Conservation (phyloP, 768 basidiomycete genomes). For the Boletus pseudo-olivaceus region DNA sequence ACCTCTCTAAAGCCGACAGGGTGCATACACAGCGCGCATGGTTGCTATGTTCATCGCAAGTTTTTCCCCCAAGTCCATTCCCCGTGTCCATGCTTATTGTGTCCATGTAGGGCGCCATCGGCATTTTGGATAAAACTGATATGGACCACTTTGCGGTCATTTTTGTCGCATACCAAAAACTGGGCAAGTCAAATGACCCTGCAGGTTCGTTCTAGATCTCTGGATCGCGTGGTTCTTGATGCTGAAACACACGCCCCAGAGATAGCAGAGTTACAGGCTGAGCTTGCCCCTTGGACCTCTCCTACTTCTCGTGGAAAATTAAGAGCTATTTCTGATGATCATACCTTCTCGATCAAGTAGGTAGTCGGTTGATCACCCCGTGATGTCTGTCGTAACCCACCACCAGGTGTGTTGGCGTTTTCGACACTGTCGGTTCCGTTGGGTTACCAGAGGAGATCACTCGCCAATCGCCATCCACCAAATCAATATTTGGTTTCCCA, state of each 20-base stretch:
- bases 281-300: slow-evolving; percentile 55
- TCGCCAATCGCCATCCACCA: slow-evolving; percentile 39
- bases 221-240: background rate
- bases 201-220: slow-evolving; percentile 34
- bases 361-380: slow-evolving; percentile 10
- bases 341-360: slow-evolving; percentile 62
- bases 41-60: slow-evolving; percentile 52
- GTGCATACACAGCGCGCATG: slow-evolving; percentile 76
- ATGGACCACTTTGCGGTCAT: slow-evolving; percentile 72
- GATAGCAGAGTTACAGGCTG: slow-evolving; percentile 35
- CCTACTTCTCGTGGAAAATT: slow-evolving; percentile 48
- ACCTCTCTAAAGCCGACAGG: slow-evolving; percentile 37
- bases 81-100: background rate
- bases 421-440: slow-evolving; percentile 73
- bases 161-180: slow-evolving; percentile 57
- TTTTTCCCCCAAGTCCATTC: background rate
- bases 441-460: slow-evolving; percentile 67
- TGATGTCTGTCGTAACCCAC: background rate
- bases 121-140: slow-evolving; percentile 63
- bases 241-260: slow-evolving; percentile 26
- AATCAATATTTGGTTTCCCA: slow-evolving; percentile 61
- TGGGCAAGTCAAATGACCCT: slow-evolving; percentile 50
- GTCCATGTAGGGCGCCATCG: slow-evolving; percentile 56
- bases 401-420: slow-evolving; percentile 64
- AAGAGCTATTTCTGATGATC: slow-evolving; percentile 45